Evolutionary conservation across 352 stramenopile genomes (phyloP), one percentile per base, ranked within the genome.

Genomic region (Phytophthora lateralis): DNA sequence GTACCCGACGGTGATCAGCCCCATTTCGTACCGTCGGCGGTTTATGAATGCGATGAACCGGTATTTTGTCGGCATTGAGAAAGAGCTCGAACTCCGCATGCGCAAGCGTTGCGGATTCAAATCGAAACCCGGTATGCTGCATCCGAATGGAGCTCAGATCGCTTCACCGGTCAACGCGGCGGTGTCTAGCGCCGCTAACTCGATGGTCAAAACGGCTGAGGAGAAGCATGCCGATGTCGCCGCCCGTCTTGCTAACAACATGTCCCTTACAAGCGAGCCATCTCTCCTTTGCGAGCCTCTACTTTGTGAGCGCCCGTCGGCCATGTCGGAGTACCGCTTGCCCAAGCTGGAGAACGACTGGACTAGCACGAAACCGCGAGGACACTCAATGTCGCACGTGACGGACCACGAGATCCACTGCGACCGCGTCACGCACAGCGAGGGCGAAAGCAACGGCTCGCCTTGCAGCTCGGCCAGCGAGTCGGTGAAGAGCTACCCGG

Each of bases 21-120:
- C 87, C 7, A 74, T 81, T 24, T 88, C 85, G 11, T 96, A 96
- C 44, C 84, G 76, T 5, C 81, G 78, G 24, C 83, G 87, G 7
- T 93, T 96, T 46, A 74, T 93, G 44, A 90, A 96, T 51, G 83
- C 87, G 8, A 93, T 92, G 78, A 82, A 84, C 35, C 78, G 81
- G 3, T 94, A 96, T 39, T 76, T 96, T 35, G 80, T 94, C 14
- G 83, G 83, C 11, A 91, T 95, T 32, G 85, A 93, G 32, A 70
- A 83, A 17, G 81, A 90, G 42, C 56, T 93, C 0, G 84, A 93
- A 58, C 61, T 90, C 27, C 84, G 81, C 12, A 88, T 91, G 51
- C 76, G 80, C 5, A 84, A 85, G 44, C 74, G 81, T 8, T 71
- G 63, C 6, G 69, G 66, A 6, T 48, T 65, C 27, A 73, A 73